phyloP scores from a whole-genome alignment of 768 basidiomycete genomes.

The Amylocystis lapponica region DNA sequence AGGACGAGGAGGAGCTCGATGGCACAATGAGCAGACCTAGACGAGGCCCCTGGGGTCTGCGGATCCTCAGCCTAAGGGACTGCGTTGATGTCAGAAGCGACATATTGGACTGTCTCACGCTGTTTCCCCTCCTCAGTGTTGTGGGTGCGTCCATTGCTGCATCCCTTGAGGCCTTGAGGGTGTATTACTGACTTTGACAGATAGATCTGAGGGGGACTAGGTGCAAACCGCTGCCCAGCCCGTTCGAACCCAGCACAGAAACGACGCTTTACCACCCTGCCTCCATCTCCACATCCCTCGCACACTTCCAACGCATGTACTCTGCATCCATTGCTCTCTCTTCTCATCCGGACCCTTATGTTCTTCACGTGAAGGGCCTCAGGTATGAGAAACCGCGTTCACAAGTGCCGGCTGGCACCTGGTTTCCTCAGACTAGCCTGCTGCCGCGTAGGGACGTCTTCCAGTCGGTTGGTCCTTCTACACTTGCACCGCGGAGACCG shows the following conservation, averaged over 20 bases:
- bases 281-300: conserved; percentile 8
- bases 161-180: background rate
- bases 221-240: conserved; percentile 4
- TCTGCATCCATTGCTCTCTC: conserved; percentile 18
- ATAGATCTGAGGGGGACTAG: conserved; percentile 27
- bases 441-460: too few species aligned
- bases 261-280: conserved; percentile 15
- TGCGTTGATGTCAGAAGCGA: conserved; percentile 44
- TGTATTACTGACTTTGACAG: background rate
- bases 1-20: conserved; percentile 5
- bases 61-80: conserved; percentile 50
- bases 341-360: conserved; percentile 29
- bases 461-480: too few species aligned
- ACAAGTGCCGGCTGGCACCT: too few species aligned
- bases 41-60: conserved; percentile 53
- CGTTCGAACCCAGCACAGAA: conserved; percentile 10
- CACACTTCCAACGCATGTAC: background rate
- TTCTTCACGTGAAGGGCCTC: conserved; percentile 26
- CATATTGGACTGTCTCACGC: conserved; percentile 34
- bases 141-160: conserved; percentile 42
- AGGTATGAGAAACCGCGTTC: too few species aligned
- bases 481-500: too few species aligned
- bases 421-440: too few species aligned
- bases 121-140: conserved; percentile 54
- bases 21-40: conserved; percentile 11